Percentiles rank a stretch among this genome's conserved stretches.
Conservation (phyloP, 306 rosid genomes). For the Gastrolobium bilobum region DNA sequence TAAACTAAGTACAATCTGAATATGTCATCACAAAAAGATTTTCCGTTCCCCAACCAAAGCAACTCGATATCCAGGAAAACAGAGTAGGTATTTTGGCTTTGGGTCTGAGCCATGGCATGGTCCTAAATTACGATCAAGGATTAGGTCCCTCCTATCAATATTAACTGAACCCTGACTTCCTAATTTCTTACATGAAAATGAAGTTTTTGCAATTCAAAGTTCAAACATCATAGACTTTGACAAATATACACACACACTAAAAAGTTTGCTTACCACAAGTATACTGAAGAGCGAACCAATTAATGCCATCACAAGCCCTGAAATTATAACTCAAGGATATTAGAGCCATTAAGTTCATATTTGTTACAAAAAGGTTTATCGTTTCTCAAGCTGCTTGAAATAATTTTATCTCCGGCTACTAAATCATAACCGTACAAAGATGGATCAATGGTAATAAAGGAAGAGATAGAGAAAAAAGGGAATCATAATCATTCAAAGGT, state of each 20-base stretch:
- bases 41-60: background rate
- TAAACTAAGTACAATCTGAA: background rate
- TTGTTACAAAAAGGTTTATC: too few species aligned
- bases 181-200: constrained; percentile 3
- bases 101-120: background rate
- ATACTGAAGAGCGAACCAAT: constrained; percentile 76
- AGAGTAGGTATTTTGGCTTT: background rate
- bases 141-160: background rate
- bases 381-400: too few species aligned
- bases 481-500: too few species aligned
- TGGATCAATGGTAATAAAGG: too few species aligned
- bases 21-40: background rate
- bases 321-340: constrained; percentile 43
- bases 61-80: background rate
- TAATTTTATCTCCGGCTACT: too few species aligned
- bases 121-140: background rate
- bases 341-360: constrained; percentile 25
- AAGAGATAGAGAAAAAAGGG: too few species aligned
- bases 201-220: constrained; percentile 7
- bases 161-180: background rate
- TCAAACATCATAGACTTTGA: constrained; percentile 7
- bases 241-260: background rate
- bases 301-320: constrained; percentile 82
- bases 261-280: constrained; percentile 71
- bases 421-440: too few species aligned